phyloP scores from a whole-genome alignment of 371 early-diverging fungal genomes.

The Thermomucor indicae-seudaticae region DNA sequence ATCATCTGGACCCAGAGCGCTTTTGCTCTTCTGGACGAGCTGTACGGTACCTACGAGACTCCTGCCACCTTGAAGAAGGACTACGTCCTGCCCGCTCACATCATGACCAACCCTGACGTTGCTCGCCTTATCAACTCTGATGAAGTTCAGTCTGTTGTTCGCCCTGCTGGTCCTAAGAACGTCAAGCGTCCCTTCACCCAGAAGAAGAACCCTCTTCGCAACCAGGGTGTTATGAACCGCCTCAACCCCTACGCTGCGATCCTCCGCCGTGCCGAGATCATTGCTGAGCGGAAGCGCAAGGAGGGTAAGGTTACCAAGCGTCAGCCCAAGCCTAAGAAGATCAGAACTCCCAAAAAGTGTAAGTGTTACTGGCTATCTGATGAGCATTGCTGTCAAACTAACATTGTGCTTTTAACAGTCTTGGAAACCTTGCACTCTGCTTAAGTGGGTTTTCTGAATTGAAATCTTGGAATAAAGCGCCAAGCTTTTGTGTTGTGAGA shows the following conservation, averaged over 20 bases:
- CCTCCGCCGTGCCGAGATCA: slow-evolving; percentile 81
- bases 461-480: too few relatives aligned
- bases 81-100: slow-evolving; percentile 87
- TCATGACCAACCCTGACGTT: slow-evolving; percentile 95
- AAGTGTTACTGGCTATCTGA: background rate
- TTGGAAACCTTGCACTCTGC: slow-evolving; percentile 61
- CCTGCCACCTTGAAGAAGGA: slow-evolving; percentile 89
- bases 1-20: slow-evolving; percentile 99
- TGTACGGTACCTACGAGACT: slow-evolving; percentile 91
- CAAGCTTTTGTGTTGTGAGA: too few relatives aligned
- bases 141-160: slow-evolving; percentile 96
- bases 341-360: slow-evolving; percentile 47
- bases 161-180: slow-evolving; percentile 76
- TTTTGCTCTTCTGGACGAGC: slow-evolving; percentile 90
- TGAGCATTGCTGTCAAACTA: too few relatives aligned
- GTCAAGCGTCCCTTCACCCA: slow-evolving; percentile 89
- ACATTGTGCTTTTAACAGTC: slow-evolving; percentile 14
- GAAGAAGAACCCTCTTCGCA: slow-evolving; percentile 98
- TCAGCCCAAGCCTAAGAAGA: slow-evolving; percentile 36
- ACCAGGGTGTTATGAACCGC: slow-evolving; percentile 87
- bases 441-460: too few relatives aligned
- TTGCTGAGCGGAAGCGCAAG: slow-evolving; percentile 59
- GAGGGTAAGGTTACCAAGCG: slow-evolving; percentile 65
- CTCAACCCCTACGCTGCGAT: slow-evolving; percentile 97
- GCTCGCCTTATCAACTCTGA: slow-evolving; percentile 96